These are phyloP conservation scores for Trametes sp. DNA, from an alignment of 1,284 basidiomycete species.

Conservation along the genomic window DNA sequence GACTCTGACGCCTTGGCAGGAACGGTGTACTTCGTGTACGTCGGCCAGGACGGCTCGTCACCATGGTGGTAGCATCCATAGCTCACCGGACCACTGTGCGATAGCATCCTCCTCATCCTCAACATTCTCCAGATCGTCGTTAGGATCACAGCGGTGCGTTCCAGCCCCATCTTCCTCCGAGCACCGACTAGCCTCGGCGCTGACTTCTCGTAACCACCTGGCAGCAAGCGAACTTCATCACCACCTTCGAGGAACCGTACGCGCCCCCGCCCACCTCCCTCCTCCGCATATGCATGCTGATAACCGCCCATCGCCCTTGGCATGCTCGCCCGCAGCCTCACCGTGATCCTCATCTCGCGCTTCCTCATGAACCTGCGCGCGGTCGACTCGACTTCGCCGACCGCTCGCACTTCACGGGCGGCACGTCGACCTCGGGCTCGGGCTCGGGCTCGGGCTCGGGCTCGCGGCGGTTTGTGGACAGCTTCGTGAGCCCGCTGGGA, in stretches of 20 bases:
- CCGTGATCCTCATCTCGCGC: conserved; percentile 16
- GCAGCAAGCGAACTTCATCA: conserved; percentile 4
- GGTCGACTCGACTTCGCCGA: conserved; percentile 13
- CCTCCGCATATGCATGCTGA: neutral
- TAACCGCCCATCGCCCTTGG: neutral
- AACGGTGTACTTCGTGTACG: conserved; percentile 12
- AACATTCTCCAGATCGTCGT: conserved; percentile 12
- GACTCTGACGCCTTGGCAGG: too few species aligned
- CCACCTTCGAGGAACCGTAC: neutral
- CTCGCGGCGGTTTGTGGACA: neutral
- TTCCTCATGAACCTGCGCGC: conserved; percentile 21
- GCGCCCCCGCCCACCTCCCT: neutral
- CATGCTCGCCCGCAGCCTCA: conserved; percentile 3
- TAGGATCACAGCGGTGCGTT: neutral
- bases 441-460: neutral
- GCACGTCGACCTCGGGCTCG: neutral
- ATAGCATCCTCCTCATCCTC: neutral
- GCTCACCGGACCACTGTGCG: too few species aligned
- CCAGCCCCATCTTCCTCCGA: neutral
- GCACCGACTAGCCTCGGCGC: too few species aligned
- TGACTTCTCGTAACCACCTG: neutral
- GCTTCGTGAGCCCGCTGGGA: conserved; percentile 14
- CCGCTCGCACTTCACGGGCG: conserved; percentile 12
- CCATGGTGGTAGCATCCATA: too few species aligned
- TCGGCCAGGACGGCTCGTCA: neutral